These are phyloP conservation scores for Cutaneotrichosporon arboriforme DNA, from an alignment of 1,284 basidiomycete species.

Conservation along the genomic window DNA sequence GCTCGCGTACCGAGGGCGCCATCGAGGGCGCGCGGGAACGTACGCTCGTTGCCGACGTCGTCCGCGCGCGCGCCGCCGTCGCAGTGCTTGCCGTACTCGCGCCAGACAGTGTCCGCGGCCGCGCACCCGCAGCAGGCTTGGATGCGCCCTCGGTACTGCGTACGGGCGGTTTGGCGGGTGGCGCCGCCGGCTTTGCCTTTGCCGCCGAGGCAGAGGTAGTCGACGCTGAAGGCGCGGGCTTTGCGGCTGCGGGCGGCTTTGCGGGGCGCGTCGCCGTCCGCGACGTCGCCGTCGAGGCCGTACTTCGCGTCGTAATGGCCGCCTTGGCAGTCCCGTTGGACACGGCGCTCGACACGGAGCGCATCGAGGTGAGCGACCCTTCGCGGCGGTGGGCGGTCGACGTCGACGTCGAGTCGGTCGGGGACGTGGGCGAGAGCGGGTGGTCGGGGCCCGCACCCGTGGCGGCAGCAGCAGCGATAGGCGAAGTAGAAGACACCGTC, in stretches of 20 bases:
- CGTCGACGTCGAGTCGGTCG: background rate
- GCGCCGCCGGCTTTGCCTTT: too few species aligned
- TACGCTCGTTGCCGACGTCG: conserved; percentile 7
- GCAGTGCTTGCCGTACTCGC: background rate
- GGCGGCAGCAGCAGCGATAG: background rate
- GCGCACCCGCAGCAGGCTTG: background rate
- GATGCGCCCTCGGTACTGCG: background rate
- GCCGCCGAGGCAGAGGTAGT: background rate
- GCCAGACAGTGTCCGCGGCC: background rate
- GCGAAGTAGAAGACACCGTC: background rate
- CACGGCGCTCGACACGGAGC: conserved; percentile 5
- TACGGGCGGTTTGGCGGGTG: background rate
- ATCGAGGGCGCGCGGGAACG: conserved; percentile 3
- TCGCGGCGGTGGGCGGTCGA: too few species aligned
- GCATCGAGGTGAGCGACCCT: conserved; percentile 2
- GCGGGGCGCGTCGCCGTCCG: too few species aligned
- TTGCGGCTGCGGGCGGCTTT: background rate
- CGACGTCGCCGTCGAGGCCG: background rate
- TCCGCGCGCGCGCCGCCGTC: conserved; percentile 9
- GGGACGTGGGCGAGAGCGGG: background rate
- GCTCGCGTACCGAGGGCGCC: background rate
- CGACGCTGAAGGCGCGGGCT: background rate
- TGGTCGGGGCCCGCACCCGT: background rate
- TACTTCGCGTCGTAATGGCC: background rate
- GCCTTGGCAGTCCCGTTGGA: background rate